Conservation (phyloP, 495 filamentous ascomycete species). For the Cercophora newfieldiana region DNA sequence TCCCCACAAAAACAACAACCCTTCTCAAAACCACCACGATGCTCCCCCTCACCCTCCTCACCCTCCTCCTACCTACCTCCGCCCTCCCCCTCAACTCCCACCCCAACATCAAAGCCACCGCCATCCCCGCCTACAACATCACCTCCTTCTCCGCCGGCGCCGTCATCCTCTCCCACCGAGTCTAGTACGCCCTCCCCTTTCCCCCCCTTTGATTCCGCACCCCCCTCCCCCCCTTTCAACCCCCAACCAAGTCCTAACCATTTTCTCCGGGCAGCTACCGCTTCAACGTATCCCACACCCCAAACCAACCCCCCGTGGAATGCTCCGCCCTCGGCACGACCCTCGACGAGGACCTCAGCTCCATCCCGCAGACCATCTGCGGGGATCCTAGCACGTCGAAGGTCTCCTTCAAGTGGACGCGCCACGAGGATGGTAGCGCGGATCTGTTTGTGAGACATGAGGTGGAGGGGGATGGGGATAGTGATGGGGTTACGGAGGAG, state of each 20-base stretch:
- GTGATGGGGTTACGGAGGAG: constrained; percentile 14
- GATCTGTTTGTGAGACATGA: constrained; percentile 16
- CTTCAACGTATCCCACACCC: constrained; percentile 26
- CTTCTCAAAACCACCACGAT: background rate
- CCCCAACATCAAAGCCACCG: background rate
- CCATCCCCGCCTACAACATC: constrained; percentile 25
- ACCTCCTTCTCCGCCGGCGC: constrained; percentile 26
- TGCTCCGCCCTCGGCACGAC: constrained; percentile 30
- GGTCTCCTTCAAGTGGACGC: constrained; percentile 28
- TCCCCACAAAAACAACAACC: background rate
- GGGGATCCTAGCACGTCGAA: background rate
- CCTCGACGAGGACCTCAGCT: constrained; percentile 14
- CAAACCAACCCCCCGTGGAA: background rate
- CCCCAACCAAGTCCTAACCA: background rate
- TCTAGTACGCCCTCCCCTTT: constrained; percentile 18
- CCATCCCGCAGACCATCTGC: constrained; percentile 25
- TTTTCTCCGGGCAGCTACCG: constrained; percentile 19
- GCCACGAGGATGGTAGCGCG: background rate
- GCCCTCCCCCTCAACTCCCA: constrained; percentile 3
- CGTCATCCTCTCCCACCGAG: constrained; percentile 27
- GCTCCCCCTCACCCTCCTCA: background rate
- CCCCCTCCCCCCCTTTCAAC: background rate
- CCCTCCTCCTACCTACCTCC: background rate
- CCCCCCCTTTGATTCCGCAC: no score
- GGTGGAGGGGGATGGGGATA: constrained; percentile 14